A percentile compares a stretch with the other conserved stretches of the same genome.
These are phyloP conservation scores for Vickermania spadyakhi DNA, from an alignment of 208 protist species.

Conservation along the genomic window DNA sequence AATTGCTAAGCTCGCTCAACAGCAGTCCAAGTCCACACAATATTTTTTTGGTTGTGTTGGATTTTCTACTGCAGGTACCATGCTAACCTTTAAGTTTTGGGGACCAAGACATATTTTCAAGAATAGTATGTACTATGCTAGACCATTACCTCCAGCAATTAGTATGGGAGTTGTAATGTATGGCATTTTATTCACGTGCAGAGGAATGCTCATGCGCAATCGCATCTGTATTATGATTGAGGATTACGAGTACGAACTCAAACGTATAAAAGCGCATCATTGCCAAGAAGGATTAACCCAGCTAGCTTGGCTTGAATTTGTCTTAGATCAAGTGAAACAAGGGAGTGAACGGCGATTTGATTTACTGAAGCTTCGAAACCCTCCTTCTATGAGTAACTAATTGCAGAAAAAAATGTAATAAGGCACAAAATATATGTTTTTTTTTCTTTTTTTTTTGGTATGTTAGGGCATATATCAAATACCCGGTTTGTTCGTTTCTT, in stretches of 20 bases:
- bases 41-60: conserved; percentile 77
- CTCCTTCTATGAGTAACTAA: background rate
- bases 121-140: conserved; percentile 82
- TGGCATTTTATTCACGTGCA: conserved; percentile 74
- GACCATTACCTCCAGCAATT: conserved; percentile 77
- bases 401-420: background rate
- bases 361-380: conserved; percentile 63
- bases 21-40: conserved; percentile 59
- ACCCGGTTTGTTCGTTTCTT: conserved; percentile 12
- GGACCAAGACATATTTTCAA: conserved; percentile 86
- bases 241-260: conserved; percentile 89
- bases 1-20: conserved; percentile 55
- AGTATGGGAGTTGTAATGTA: conserved; percentile 83
- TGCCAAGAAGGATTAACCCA: conserved; percentile 80
- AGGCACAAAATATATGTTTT: too few relatives aligned
- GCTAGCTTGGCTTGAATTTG: conserved; percentile 85
- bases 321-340: conserved; percentile 79
- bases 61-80: conserved; percentile 45
- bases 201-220: conserved; percentile 82
- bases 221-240: conserved; percentile 85
- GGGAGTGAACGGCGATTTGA: conserved; percentile 73
- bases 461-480: conserved; percentile 6
- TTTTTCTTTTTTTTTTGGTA: conserved; percentile 10
- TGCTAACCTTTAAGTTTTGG: conserved; percentile 72
- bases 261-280: conserved; percentile 84